These are phyloP conservation scores for Citrus hindsii DNA, from an alignment of 345 rosid species.

Conservation along the genomic window DNA sequence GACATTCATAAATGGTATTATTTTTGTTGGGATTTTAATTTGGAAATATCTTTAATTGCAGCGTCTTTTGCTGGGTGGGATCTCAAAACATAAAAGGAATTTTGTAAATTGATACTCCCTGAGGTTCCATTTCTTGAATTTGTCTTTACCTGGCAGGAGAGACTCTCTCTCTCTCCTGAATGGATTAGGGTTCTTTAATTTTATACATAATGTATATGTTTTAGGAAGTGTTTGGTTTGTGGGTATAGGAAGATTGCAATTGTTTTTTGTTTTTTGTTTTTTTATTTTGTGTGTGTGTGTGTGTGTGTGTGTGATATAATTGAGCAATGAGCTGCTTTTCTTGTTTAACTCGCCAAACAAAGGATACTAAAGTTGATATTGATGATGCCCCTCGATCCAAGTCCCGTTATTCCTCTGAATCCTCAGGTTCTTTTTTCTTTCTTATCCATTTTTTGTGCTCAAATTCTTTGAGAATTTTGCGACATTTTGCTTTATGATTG, in stretches of 20 bases:
- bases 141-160: not conserved
- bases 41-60: not conserved
- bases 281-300: not conserved
- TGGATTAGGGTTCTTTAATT: not conserved
- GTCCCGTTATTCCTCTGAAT: slow-evolving; percentile 33
- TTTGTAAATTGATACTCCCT: not conserved
- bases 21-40: not conserved
- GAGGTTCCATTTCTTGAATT: not conserved
- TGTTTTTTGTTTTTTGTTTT: no score
- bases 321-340: slow-evolving; percentile 74
- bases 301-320: not conserved
- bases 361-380: slow-evolving; percentile 62
- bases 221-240: not conserved
- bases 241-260: not conserved
- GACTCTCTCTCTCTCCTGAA: not conserved
- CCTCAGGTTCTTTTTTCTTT: slow-evolving; percentile 43
- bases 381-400: slow-evolving; percentile 54
- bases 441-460: not conserved
- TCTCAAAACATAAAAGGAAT: not conserved
- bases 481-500: not conserved
- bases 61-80: not conserved
- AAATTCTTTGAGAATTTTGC: not conserved
- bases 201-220: not conserved
- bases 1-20: not conserved
- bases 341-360: slow-evolving; percentile 54